These are phyloP conservation scores for Hylodesmum podocarpum DNA, from an alignment of 306 rosid species.

Conservation along the genomic window DNA sequence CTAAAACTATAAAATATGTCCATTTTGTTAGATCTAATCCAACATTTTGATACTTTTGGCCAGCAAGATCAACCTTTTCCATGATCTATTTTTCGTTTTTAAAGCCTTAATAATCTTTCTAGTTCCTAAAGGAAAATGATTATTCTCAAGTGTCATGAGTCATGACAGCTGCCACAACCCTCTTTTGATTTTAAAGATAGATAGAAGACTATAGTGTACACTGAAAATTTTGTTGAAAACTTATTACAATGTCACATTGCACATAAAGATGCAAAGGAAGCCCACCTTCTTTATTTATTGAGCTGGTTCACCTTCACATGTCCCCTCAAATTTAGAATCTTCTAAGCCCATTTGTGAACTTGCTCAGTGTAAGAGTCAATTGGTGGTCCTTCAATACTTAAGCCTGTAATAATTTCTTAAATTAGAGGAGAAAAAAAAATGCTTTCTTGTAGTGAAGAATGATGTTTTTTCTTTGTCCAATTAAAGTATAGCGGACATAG, in stretches of 20 bases:
- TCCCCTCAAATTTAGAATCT: background rate
- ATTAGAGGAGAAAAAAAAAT: background rate
- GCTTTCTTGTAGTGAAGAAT: background rate
- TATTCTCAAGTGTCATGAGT: background rate
- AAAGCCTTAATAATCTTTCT: background rate
- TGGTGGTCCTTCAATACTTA: conserved; percentile 5
- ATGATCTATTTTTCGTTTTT: background rate
- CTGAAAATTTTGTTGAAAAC: background rate
- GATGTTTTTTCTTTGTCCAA: background rate
- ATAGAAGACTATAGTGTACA: background rate
- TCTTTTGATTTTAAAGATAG: background rate
- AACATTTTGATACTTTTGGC: background rate
- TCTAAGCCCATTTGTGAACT: background rate
- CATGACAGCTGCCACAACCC: background rate
- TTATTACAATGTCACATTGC: background rate
- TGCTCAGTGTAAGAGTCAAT: background rate
- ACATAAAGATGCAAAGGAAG: background rate
- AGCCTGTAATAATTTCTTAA: background rate
- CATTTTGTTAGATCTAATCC: background rate
- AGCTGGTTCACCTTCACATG: conserved; percentile 1
- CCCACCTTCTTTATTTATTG: conserved; percentile 9
- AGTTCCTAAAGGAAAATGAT: background rate
- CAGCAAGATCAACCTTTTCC: background rate
- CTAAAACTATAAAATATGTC: background rate
- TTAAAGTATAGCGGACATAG: background rate